Evolutionary conservation across 2,329 filamentous ascomycete genomes (phyloP).

Genomic region (Elsinoe ampelina): DNA sequence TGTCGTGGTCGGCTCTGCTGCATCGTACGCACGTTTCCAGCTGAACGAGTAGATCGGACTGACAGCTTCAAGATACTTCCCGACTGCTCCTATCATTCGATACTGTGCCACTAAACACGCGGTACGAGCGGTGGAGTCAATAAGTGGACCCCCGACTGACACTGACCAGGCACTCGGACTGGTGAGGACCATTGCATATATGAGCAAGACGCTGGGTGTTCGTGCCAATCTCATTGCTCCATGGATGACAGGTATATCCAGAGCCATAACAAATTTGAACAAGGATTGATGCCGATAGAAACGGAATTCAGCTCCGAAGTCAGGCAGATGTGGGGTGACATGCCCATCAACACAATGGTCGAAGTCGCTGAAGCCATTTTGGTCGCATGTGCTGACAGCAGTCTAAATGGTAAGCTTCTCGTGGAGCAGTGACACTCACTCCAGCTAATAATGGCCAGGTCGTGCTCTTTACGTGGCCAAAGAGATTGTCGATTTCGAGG

Average conservation of each 20-base stretch:
- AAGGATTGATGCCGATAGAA: background rate
- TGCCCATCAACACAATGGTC: constrained; percentile 3
- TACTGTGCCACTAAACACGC: background rate
- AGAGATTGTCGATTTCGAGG: constrained; percentile 4
- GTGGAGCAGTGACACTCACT: background rate
- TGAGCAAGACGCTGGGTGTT: background rate
- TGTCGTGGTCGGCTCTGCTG: background rate
- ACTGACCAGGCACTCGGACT: background rate
- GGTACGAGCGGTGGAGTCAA: background rate
- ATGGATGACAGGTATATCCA: background rate
- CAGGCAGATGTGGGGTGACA: background rate
- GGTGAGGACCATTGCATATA: background rate
- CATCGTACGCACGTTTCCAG: background rate
- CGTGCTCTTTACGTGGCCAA: background rate
- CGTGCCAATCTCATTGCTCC: constrained; percentile 5
- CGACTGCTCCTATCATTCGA: background rate
- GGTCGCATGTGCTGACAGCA: background rate
- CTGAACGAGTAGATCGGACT: background rate
- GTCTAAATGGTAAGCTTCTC: background rate
- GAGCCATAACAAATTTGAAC: background rate
- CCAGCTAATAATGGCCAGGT: background rate
- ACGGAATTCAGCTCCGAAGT: constrained; percentile 7
- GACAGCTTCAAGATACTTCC: background rate
- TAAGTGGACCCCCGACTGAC: background rate
- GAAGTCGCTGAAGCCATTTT: constrained; percentile 1